Evolutionary conservation across 495 filamentous ascomycete genomes (phyloP).

Genomic region (Cercophora samala): DNA sequence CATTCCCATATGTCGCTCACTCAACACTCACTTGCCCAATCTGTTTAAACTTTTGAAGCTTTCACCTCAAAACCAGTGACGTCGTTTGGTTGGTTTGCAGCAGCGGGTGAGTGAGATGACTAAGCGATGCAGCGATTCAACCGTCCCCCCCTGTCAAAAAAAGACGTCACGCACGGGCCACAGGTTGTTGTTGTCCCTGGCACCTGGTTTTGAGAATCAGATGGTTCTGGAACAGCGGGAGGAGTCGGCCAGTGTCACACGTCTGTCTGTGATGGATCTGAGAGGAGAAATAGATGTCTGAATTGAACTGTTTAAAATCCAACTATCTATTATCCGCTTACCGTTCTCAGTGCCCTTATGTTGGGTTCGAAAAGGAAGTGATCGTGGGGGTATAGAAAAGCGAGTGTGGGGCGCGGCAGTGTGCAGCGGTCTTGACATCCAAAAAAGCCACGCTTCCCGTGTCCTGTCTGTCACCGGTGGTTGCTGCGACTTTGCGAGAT

Average conservation of each 20-base stretch:
- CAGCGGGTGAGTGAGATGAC: not conserved
- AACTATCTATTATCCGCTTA: not conserved
- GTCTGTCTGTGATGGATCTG: not conserved
- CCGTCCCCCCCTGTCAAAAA: not conserved
- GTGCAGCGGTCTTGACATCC: not conserved
- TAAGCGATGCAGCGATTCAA: not conserved
- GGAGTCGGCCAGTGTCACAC: not conserved
- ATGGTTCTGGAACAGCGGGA: not conserved
- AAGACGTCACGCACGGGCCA: not conserved
- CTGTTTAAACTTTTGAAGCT: not conserved
- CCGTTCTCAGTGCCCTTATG: no score
- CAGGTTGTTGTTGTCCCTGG: not conserved
- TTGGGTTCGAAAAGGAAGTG: not conserved
- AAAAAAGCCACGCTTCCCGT: conserved; percentile 8
- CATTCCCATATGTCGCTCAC: no score
- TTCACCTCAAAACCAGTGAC: not conserved
- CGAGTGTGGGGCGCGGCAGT: not conserved
- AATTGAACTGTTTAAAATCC: not conserved
- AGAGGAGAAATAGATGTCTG: not conserved
- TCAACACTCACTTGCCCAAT: not conserved
- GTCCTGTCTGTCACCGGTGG: not conserved
- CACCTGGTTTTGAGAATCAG: not conserved
- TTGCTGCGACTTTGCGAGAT: not conserved
- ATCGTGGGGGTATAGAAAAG: not conserved
- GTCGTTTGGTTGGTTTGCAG: not conserved